Base-by-base conservation (phyloP, 257 asterid genomes). In the Petrea volubilis region DNA sequence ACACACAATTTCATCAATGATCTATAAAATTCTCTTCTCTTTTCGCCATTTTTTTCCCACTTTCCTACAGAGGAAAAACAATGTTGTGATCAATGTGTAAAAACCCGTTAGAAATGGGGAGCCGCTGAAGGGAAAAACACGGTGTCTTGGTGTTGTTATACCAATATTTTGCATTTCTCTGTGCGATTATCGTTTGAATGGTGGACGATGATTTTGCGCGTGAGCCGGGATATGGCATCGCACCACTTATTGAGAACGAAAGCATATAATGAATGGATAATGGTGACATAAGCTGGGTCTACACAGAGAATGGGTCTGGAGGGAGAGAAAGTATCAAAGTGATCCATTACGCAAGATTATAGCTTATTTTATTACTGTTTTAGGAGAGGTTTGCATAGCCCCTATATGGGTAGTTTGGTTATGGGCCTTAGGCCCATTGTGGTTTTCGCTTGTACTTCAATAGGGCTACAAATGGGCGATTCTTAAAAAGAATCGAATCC, bases 101-200 rank as follows among this genome's bases (percentile, higher is more conserved):
- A 50, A 55, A n/a, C 70, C 88, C 89, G 84, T 43, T 69, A 60
- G 80, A 74, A 56, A 78, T 69, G 92, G 92, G 68, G 78, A 76
- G 71, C 90, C 92, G 31, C 70, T 70, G 79, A 77, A 77, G 41
- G 24, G 10, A 8, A 7, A 69, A 56, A 60, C n/a, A 38, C 9
- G 55, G 25, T n/a, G 9, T 47, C 10, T n/a, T 47, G 25, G 27
- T 15, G 6, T 25, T 21, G 15, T 52, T 52, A 31, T 52, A 52
- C 31, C 23, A 21, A 52, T 52, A 57, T 46, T 44, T 38, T 67
- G 36, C 50, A 23, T 17, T 14, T 50, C 12, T 10, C 3, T 50
- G 28, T 4, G 7, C 13, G 57, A 20, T 50, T 50, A 50, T 50
- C 13, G 18, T 52, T 23, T 24, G 59, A 52, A 21, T 52, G 59